Evolutionary conservation across 371 early-diverging fungal genomes (phyloP).

Genomic region (Mortierella sp.): DNA sequence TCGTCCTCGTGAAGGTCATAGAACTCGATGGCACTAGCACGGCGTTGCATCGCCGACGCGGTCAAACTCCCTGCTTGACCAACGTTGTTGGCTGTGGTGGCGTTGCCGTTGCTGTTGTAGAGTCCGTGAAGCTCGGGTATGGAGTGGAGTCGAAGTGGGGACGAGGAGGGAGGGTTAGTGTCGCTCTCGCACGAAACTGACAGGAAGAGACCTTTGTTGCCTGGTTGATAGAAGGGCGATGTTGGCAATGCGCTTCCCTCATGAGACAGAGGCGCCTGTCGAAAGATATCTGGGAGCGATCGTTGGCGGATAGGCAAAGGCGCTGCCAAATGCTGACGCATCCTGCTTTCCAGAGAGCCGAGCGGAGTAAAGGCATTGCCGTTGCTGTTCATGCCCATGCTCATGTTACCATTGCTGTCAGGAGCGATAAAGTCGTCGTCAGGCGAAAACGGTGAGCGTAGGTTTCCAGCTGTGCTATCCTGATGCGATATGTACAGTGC

Average conservation of each 20-base stretch:
- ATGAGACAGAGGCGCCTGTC: slow-evolving; percentile 26
- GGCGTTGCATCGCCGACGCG: slow-evolving; percentile 28
- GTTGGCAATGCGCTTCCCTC: slow-evolving; percentile 35
- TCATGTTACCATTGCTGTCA: neutral
- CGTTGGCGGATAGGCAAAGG: slow-evolving; percentile 53
- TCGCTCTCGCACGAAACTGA: slow-evolving; percentile 41
- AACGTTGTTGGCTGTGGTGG: slow-evolving; percentile 27
- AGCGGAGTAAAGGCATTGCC: neutral
- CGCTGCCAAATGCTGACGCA: slow-evolving; percentile 49
- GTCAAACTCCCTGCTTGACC: neutral
- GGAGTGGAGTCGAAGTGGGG: slow-evolving; percentile 50
- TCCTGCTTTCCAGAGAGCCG: slow-evolving; percentile 20
- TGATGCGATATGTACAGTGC: slow-evolving; percentile 12
- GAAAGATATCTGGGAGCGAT: slow-evolving; percentile 52
- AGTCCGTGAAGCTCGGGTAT: slow-evolving; percentile 45
- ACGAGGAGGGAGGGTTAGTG: slow-evolving; percentile 21
- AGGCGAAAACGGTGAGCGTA: slow-evolving; percentile 27
- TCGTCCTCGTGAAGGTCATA: slow-evolving; percentile 50
- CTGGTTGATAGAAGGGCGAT: slow-evolving; percentile 50
- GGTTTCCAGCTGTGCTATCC: neutral
- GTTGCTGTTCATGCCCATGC: neutral
- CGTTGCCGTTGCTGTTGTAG: slow-evolving; percentile 16
- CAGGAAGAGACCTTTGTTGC: slow-evolving; percentile 49
- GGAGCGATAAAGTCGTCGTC: slow-evolving; percentile 22
- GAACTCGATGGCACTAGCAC: slow-evolving; percentile 27